These are phyloP conservation scores for Calocybe cyanea DNA, from an alignment of 768 basidiomycete species.

Conservation along the genomic window DNA sequence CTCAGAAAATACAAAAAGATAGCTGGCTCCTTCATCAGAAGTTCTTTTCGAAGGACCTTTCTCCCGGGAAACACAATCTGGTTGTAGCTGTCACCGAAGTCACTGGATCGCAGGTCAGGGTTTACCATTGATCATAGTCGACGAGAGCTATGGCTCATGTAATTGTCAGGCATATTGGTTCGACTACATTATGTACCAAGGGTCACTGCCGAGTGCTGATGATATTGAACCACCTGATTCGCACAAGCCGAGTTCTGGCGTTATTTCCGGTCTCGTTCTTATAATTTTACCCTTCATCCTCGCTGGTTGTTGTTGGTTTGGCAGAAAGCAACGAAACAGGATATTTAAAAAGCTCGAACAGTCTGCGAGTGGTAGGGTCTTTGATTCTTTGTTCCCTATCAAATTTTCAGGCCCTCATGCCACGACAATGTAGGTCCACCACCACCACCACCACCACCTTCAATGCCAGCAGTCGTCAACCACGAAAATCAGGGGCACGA, in stretches of 20 bases:
- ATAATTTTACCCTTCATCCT: too few species aligned
- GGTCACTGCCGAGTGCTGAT: background rate
- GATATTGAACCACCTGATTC: too few species aligned
- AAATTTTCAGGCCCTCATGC: too few species aligned
- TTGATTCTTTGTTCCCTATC: too few species aligned
- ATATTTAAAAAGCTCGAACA: too few species aligned
- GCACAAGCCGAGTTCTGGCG: too few species aligned
- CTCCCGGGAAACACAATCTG: conserved; percentile 3
- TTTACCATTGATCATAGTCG: background rate
- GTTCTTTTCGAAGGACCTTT: conserved; percentile 2
- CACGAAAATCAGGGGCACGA: background rate
- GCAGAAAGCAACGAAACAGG: too few species aligned
- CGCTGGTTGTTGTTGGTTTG: too few species aligned
- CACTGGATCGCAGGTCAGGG: conserved; percentile 1
- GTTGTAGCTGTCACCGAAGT: conserved; percentile 5
- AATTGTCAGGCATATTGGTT: background rate
- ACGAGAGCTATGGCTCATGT: background rate
- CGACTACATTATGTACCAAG: background rate
- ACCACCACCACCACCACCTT: background rate
- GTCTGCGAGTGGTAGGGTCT: too few species aligned
- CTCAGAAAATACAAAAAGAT: background rate
- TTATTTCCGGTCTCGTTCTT: too few species aligned
- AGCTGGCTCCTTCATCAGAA: conserved; percentile 2
- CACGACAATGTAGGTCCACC: too few species aligned
- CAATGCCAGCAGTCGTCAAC: background rate